Conservation (phyloP, 1,284 basidiomycete genomes). For the Rhodotorula mucilaginosa region DNA sequence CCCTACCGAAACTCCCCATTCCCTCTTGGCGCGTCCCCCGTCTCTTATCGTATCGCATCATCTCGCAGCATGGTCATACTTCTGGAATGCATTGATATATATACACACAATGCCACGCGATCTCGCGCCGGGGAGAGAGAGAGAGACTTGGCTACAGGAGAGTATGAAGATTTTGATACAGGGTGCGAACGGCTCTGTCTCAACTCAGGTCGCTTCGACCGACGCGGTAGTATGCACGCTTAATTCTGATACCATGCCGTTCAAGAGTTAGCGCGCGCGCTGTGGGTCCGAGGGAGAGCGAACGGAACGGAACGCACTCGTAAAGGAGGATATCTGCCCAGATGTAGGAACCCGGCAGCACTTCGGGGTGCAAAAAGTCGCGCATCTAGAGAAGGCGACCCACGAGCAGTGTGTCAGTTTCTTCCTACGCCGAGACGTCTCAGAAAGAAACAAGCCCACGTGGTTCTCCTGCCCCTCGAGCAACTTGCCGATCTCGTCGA, state of each 20-base stretch:
- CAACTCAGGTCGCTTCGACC: slow-evolving; percentile 2
- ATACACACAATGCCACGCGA: not conserved
- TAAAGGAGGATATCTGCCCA: slow-evolving; percentile 38
- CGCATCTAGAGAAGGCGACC: slow-evolving; percentile 9
- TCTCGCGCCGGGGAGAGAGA: not conserved
- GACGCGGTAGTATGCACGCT: slow-evolving; percentile 25
- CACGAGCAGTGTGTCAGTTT: not conserved
- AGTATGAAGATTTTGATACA: too few species aligned
- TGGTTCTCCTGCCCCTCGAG: slow-evolving; percentile 34
- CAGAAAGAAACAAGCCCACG: not conserved
- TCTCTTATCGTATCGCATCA: too few species aligned
- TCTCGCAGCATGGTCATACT: too few species aligned
- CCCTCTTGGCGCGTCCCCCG: too few species aligned
- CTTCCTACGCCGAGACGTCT: too few species aligned
- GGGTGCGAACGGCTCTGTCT: too few species aligned
- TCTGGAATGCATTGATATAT: not conserved
- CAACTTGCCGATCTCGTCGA: slow-evolving; percentile 34
- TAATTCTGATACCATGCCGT: slow-evolving; percentile 10
- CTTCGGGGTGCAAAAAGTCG: slow-evolving; percentile 34
- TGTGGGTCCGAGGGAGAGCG: not conserved
- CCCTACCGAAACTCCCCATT: too few species aligned
- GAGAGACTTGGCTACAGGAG: too few species aligned
- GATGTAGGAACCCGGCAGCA: slow-evolving; percentile 27
- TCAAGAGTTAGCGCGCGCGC: not conserved
- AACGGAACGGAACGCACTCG: slow-evolving; percentile 19